Conservation (phyloP, 768 basidiomycete species). For the Agaricus sinodeliciosus region DNA sequence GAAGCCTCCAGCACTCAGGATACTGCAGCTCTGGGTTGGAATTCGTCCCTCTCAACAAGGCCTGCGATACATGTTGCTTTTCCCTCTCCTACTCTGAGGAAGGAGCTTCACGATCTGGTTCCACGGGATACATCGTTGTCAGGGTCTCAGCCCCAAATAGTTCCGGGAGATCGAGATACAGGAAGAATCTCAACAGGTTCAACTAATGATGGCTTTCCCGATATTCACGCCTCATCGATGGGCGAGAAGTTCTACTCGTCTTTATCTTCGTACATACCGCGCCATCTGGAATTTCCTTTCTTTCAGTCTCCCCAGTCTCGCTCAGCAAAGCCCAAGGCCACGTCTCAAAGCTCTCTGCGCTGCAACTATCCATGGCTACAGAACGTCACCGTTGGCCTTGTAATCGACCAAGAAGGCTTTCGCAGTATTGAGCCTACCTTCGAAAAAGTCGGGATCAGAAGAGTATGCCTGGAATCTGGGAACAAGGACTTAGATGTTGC, state of each 20-base stretch:
- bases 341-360: constrained; percentile 3
- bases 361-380: constrained; percentile 40
- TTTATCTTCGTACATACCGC: background rate
- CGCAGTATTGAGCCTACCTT: constrained; percentile 56
- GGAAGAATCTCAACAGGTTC: background rate
- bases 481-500: constrained; percentile 40
- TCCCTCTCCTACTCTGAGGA: background rate
- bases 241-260: background rate
- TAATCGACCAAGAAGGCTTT: constrained; percentile 84
- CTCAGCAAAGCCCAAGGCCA: background rate
- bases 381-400: constrained; percentile 48
- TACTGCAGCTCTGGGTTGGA: background rate
- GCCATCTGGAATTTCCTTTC: background rate
- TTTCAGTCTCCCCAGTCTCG: background rate
- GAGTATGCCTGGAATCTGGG: constrained; percentile 21
- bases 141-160: background rate
- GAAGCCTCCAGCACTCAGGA: background rate
- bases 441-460: constrained; percentile 45
- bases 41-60: background rate
- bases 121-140: background rate
- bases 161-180: background rate
- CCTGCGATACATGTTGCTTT: background rate
- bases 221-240: background rate
- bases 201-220: background rate
- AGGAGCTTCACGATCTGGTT: background rate